phyloP scores from a whole-genome alignment of 192 early-diverging fungal species.

The Spizellomyces sp. region DNA sequence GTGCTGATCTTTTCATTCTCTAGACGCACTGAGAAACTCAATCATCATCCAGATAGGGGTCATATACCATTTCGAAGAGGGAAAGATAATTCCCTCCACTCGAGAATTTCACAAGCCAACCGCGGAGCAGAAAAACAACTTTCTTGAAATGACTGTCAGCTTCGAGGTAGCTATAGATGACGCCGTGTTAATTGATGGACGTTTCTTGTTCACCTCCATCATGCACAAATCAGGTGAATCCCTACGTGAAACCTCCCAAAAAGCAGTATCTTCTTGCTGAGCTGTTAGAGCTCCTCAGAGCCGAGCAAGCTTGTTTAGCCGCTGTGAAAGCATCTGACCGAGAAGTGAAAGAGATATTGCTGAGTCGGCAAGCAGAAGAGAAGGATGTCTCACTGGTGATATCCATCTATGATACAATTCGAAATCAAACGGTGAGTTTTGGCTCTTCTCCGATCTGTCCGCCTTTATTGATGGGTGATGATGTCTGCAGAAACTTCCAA shows the following conservation, averaged over 20 bases:
- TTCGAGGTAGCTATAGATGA: slow-evolving; percentile 20
- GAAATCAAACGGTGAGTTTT: slow-evolving; percentile 51
- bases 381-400: slow-evolving; percentile 49
- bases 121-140: slow-evolving; percentile 53
- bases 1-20: not conserved
- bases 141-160: slow-evolving; percentile 41
- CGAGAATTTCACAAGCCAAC: slow-evolving; percentile 59
- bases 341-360: slow-evolving; percentile 55
- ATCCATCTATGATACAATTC: slow-evolving; percentile 59
- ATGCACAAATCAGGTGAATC: slow-evolving; percentile 42
- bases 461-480: not conserved
- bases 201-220: too few species aligned
- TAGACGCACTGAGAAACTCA: not conserved
- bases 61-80: slow-evolving; percentile 53
- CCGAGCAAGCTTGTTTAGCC: slow-evolving; percentile 49
- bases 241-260: slow-evolving; percentile 53
- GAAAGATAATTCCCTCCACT: slow-evolving; percentile 52
- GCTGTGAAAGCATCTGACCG: slow-evolving; percentile 52
- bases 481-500: slow-evolving; percentile 39
- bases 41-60: slow-evolving; percentile 46
- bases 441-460: not conserved
- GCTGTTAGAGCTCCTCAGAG: slow-evolving; percentile 44
- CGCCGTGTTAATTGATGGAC: too few species aligned
- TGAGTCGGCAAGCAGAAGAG: slow-evolving; percentile 48
- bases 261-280: slow-evolving; percentile 57